These are phyloP conservation scores for Didymella pinodella DNA, from an alignment of 2,329 filamentous ascomycete species.

Conservation along the genomic window DNA sequence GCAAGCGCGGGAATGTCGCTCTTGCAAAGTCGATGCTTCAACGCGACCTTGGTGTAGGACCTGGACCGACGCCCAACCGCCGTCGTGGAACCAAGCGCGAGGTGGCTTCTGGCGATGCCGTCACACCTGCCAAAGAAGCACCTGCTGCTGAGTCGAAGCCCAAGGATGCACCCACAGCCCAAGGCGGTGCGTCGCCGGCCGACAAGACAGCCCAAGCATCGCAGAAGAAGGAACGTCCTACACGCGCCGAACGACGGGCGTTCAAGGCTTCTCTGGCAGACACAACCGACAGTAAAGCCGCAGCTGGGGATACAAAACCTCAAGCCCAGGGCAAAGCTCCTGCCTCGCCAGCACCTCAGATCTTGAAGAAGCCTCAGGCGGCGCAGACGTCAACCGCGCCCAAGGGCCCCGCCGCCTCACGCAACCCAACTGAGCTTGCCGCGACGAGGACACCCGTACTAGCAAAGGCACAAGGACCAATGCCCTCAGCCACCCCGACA, in stretches of 20 bases:
- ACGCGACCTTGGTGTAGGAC: conserved; percentile 65
- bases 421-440: conserved; percentile 41
- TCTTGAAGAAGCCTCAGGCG: conserved; percentile 51
- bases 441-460: conserved; percentile 31
- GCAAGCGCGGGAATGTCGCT: conserved; percentile 62
- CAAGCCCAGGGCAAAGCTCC: conserved; percentile 34
- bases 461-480: conserved; percentile 27
- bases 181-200: conserved; percentile 23
- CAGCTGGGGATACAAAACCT: conserved; percentile 35
- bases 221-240: conserved; percentile 51
- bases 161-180: conserved; percentile 36
- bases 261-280: conserved; percentile 49
- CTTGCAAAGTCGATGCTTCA: conserved; percentile 67
- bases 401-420: conserved; percentile 43
- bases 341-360: conserved; percentile 43
- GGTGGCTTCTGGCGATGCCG: conserved; percentile 34
- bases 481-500: conserved; percentile 26
- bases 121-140: conserved; percentile 37
- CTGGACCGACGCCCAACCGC: conserved; percentile 53
- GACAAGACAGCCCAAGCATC: conserved; percentile 42
- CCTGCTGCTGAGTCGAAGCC: conserved; percentile 38
- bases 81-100: conserved; percentile 52
- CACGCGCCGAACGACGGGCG: conserved; percentile 50
- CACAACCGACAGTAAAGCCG: conserved; percentile 41
- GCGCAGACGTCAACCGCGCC: conserved; percentile 35